These are phyloP conservation scores for Cryptococcus sp. DNA, from an alignment of 1,284 basidiomycete species.

Conservation along the genomic window DNA sequence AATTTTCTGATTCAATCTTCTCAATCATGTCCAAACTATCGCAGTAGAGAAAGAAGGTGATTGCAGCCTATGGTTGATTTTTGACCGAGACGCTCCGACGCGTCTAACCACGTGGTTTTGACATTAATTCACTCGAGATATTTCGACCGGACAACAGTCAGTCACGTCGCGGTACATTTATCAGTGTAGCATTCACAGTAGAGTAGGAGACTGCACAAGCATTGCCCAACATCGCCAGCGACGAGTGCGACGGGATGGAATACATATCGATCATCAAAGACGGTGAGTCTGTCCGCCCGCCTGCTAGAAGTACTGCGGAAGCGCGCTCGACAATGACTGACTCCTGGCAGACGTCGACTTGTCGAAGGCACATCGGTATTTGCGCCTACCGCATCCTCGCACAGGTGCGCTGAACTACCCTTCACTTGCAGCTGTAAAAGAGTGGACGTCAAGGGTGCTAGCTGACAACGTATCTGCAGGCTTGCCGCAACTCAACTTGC, in stretches of 20 bases:
- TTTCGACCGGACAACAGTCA: no score
- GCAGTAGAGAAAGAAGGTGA: no score
- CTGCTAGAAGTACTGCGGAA: no score
- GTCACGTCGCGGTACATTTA: no score
- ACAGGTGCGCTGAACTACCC: conserved; percentile 32
- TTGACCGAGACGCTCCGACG: no score
- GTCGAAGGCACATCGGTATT: conserved; percentile 31
- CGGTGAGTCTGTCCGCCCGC: conserved; percentile 8
- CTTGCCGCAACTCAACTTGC: conserved; percentile 44
- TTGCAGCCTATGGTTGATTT: no score
- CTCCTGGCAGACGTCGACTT: conserved; percentile 35
- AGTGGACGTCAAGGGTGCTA: no score
- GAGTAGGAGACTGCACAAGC: neutral
- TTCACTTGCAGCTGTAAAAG: neutral
- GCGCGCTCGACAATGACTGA: neutral
- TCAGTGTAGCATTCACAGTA: no score
- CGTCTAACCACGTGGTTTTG: no score
- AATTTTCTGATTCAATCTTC: no score
- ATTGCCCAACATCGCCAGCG: neutral
- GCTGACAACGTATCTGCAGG: conserved; percentile 15
- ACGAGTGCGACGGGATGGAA: conserved; percentile 15
- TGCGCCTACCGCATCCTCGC: conserved; percentile 49
- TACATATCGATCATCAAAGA: conserved; percentile 26
- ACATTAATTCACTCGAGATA: no score
- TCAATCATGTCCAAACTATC: no score